phyloP scores from a whole-genome alignment of 2,329 filamentous ascomycete genomes.

The Myriangium duriaei region DNA sequence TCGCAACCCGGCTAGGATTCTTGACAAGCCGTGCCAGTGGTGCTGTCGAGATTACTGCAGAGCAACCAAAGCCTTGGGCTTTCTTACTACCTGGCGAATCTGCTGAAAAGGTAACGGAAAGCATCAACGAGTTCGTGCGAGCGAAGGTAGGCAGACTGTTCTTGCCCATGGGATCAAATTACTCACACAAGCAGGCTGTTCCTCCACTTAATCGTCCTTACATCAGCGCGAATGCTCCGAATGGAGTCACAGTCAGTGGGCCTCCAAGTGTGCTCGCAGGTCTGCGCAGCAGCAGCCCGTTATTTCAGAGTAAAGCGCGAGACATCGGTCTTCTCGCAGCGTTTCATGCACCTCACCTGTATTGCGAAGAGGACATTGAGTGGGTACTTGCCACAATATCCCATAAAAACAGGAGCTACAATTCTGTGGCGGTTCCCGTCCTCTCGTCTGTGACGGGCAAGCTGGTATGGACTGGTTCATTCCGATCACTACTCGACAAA shows the following conservation, averaged over 20 bases:
- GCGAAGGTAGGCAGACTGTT: no score
- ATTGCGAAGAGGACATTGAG: conserved; percentile 8
- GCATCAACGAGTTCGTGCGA: no score
- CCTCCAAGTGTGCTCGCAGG: conserved; percentile 5
- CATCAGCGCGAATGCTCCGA: conserved; percentile 9
- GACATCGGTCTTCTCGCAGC: conserved; percentile 5
- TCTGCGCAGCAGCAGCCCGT: conserved; percentile 4
- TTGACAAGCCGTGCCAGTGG: conserved; percentile 10
- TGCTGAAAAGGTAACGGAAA: conserved; percentile 2
- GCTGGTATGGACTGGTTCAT: conserved; percentile 1
- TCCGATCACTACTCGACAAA: neutral
- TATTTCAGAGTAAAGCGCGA: neutral
- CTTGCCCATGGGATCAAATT: no score
- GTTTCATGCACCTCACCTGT: conserved; percentile 10
- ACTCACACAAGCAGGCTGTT: conserved; percentile 8
- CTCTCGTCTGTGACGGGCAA: conserved; percentile 8
- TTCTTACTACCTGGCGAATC: conserved; percentile 5
- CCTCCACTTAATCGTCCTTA: conserved; percentile 8
- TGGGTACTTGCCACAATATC: conserved; percentile 5
- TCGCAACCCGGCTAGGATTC: conserved; percentile 37
- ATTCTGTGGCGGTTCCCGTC: conserved; percentile 6
- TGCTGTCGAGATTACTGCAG: conserved; percentile 1
- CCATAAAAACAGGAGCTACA: neutral
- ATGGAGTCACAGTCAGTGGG: conserved; percentile 7
- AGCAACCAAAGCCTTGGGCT: conserved; percentile 7